A percentile compares a stretch with the other conserved stretches of the same genome.
phyloP scores from a whole-genome alignment of 2,329 filamentous ascomycete species.

The Tothia fuscella region DNA sequence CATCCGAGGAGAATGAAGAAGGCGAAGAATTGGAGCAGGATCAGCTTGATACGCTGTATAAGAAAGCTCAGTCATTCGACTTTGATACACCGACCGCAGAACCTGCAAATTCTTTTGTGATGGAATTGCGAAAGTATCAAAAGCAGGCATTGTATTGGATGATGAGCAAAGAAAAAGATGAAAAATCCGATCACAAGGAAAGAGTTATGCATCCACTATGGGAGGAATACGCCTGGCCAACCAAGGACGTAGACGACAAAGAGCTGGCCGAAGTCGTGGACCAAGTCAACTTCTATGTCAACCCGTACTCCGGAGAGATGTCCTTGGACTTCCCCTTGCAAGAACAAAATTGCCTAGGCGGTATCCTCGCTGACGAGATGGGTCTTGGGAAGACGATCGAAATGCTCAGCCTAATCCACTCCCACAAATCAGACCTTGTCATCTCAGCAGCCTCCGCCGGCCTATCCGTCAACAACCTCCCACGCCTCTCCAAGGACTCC shows the following conservation, averaged over 20 bases:
- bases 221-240: conserved; percentile 90
- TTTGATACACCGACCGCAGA: conserved; percentile 82
- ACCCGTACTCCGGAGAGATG: conserved; percentile 90
- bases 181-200: conserved; percentile 53
- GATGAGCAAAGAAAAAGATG: conserved; percentile 80
- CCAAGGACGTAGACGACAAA: conserved; percentile 75
- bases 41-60: conserved; percentile 86
- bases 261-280: conserved; percentile 53
- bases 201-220: conserved; percentile 91
- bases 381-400: conserved; percentile 96
- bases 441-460: conserved; percentile 17
- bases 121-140: conserved; percentile 83
- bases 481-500: conserved; percentile 47
- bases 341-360: conserved; percentile 87
- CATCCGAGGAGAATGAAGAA: conserved; percentile 58
- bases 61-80: conserved; percentile 93
- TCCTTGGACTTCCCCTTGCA: conserved; percentile 86
- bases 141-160: conserved; percentile 96
- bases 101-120: conserved; percentile 66
- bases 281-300: conserved; percentile 77
- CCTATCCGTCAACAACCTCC: conserved; percentile 44
- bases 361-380: conserved; percentile 87
- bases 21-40: conserved; percentile 88
- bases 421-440: conserved; percentile 53
- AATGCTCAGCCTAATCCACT: conserved; percentile 88